Evolutionary conservation across 1,284 basidiomycete species (phyloP).

Genomic region (Melampsora allii-populina): DNA sequence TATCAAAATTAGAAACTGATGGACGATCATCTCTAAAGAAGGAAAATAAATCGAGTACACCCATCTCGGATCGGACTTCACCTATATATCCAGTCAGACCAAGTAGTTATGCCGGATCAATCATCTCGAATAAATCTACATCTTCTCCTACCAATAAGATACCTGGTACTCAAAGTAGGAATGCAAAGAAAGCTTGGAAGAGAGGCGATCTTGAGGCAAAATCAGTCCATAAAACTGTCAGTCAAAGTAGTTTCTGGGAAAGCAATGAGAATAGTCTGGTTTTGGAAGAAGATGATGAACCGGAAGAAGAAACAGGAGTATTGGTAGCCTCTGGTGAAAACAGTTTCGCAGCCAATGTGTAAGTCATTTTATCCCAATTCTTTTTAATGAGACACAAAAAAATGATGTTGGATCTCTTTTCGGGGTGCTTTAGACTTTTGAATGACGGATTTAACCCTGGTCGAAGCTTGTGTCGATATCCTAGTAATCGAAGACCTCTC

Average conservation of each 20-base stretch:
- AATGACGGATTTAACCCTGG: neutral
- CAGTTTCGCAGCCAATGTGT: neutral
- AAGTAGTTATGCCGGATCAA: no score
- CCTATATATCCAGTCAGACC: no score
- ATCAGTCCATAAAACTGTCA: neutral
- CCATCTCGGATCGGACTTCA: no score
- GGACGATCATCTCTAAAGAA: no score
- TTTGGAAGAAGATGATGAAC: neutral
- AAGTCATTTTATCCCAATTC: neutral
- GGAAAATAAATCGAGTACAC: no score
- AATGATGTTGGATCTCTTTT: neutral
- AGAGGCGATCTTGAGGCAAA: neutral
- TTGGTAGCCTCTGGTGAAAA: neutral
- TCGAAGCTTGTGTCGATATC: neutral
- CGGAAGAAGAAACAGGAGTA: conserved; percentile 7
- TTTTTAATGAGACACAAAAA: neutral
- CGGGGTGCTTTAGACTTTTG: neutral
- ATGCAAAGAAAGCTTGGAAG: neutral
- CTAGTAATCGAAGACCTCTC: neutral
- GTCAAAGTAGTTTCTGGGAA: conserved; percentile 7
- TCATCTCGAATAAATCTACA: no score
- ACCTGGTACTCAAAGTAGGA: neutral
- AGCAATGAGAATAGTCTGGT: neutral
- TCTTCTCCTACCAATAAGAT: no score
- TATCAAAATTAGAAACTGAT: no score